phyloP scores from a whole-genome alignment of 768 basidiomycete genomes.

The Lepiota brunneoincarnata region DNA sequence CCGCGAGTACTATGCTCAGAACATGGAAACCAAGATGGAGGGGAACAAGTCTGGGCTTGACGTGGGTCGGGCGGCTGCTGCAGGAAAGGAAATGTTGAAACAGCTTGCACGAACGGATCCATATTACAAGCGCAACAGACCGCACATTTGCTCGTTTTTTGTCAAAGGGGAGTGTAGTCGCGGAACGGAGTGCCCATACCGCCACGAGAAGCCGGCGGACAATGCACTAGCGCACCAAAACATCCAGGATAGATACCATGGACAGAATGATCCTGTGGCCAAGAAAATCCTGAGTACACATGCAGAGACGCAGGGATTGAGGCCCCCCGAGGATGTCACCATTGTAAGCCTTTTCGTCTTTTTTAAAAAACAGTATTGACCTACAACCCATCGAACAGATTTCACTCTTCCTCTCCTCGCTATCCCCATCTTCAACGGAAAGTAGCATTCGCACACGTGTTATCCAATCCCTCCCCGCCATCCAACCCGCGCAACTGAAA shows the following conservation, averaged over 20 bases:
- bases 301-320: conserved; percentile 79
- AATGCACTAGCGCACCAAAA: conserved; percentile 89
- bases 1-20: conserved; percentile 91
- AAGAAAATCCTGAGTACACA: conserved; percentile 81
- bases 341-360: conserved; percentile 56
- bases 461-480: conserved; percentile 59
- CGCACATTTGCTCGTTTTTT: conserved; percentile 94
- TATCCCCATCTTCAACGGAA: conserved; percentile 71
- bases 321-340: conserved; percentile 83
- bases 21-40: conserved; percentile 78
- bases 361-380: background rate
- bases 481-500: conserved; percentile 66
- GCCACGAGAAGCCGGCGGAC: conserved; percentile 86
- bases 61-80: conserved; percentile 62
- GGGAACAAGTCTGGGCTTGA: conserved; percentile 63
- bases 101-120: conserved; percentile 93
- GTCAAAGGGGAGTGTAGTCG: conserved; percentile 93
- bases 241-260: conserved; percentile 92
- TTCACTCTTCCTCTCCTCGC: conserved; percentile 80
- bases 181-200: conserved; percentile 91
- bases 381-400: conserved; percentile 43
- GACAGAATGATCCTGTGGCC: conserved; percentile 91
- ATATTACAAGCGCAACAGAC: conserved; percentile 94
- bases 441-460: conserved; percentile 71
- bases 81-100: conserved; percentile 97